Percentiles rank a stretch among this genome's conserved stretches.
These are phyloP conservation scores for Phytophthora syringae DNA, from an alignment of 352 stramenopile genomes.

Conservation along the genomic window DNA sequence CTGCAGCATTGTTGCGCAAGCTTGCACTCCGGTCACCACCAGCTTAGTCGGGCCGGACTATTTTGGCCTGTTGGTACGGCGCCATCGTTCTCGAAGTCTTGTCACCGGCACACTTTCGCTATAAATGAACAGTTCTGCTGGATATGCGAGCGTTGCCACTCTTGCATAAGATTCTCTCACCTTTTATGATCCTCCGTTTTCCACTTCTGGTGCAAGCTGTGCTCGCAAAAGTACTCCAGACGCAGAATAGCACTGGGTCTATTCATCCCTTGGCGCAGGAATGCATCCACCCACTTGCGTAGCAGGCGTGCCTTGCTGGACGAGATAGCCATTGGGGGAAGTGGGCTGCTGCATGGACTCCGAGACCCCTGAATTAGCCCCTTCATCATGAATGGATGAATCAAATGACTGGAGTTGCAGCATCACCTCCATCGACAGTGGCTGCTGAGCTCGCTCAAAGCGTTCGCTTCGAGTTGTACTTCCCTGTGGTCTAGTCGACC, in stretches of 20 bases:
- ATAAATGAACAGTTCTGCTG: slow-evolving; percentile 23
- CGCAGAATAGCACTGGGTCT: neutral
- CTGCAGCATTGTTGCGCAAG: neutral
- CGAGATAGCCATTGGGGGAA: slow-evolving; percentile 31
- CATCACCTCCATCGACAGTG: slow-evolving; percentile 39
- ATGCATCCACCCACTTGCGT: slow-evolving; percentile 6
- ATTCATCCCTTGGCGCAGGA: slow-evolving; percentile 15
- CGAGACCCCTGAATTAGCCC: neutral
- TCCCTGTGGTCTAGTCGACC: neutral
- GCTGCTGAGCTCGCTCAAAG: slow-evolving; percentile 30
- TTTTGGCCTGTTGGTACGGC: slow-evolving; percentile 23
- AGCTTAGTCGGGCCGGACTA: slow-evolving; percentile 19
- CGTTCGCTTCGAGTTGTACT: slow-evolving; percentile 13
- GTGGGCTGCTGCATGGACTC: slow-evolving; percentile 14
- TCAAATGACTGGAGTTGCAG: slow-evolving; percentile 39
- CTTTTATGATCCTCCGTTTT: neutral
- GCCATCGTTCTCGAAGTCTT: slow-evolving; percentile 31
- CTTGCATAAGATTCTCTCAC: slow-evolving; percentile 8
- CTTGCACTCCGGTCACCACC: neutral
- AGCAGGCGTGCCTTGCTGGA: slow-evolving; percentile 12
- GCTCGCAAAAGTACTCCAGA: neutral
- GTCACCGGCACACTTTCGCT: slow-evolving; percentile 19
- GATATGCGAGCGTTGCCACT: slow-evolving; percentile 5
- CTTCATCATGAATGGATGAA: slow-evolving; percentile 32
- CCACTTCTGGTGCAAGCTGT: neutral